Percentiles rank a stretch among this genome's conserved stretches.
Conservation (phyloP, 805 yeast species). For the Zygoascus tannicola region DNA sequence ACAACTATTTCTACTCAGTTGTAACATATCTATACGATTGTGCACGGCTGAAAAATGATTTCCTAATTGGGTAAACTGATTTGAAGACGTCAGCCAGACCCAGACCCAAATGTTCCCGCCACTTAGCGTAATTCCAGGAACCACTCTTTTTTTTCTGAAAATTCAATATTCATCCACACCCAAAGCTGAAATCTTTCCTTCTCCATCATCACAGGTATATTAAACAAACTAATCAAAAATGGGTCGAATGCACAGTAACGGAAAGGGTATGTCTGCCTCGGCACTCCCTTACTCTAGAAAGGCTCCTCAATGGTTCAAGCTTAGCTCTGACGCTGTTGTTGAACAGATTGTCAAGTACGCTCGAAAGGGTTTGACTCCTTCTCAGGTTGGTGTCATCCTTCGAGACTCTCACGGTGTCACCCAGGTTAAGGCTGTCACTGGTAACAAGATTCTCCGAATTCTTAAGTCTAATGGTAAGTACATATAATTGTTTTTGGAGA, state of each 20-base stretch:
- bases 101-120: neutral
- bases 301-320: conserved; percentile 99
- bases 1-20: too few relatives aligned
- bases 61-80: neutral
- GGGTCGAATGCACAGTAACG: conserved; percentile 99
- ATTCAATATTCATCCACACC: neutral
- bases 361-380: conserved; percentile 99
- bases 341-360: conserved; percentile 99
- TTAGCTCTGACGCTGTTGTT: conserved; percentile 87
- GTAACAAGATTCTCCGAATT: conserved; percentile 98
- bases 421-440: conserved; percentile 94
- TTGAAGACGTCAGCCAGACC: neutral
- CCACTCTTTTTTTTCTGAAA: neutral
- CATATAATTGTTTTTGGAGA: neutral
- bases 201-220: too few relatives aligned
- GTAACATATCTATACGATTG: too few relatives aligned
- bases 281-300: conserved; percentile 99
- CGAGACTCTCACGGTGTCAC: conserved; percentile 99
- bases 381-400: conserved; percentile 98
- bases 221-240: conserved; percentile 51
- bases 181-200: too few relatives aligned
- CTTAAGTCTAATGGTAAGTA: conserved; percentile 88
- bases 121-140: conserved; percentile 3
- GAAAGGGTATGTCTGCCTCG: conserved; percentile 99
- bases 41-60: neutral